Evolutionary conservation across 345 rosid species (phyloP).

Genomic region (Citrus sinensis): DNA sequence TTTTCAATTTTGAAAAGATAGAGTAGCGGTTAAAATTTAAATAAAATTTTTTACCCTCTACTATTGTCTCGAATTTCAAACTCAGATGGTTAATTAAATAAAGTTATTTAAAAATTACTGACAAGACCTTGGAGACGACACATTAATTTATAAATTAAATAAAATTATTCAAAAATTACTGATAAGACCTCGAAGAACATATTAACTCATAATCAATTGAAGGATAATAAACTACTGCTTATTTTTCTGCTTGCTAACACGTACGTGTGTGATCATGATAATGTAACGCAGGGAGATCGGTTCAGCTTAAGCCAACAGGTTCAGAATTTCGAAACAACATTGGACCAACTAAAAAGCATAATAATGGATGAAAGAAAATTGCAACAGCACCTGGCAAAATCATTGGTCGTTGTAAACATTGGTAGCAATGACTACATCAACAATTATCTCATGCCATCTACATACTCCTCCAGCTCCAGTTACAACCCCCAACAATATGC

Average conservation of each 20-base stretch:
- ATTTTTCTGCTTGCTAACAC: background rate
- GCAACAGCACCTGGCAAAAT: constrained; percentile 37
- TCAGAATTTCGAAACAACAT: constrained; percentile 50
- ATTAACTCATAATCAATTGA: background rate
- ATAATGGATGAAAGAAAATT: constrained; percentile 25
- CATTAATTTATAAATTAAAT: no score
- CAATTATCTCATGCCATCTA: constrained; percentile 61
- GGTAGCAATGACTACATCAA: constrained; percentile 88
- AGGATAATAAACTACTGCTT: no score
- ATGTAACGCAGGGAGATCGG: constrained; percentile 53
- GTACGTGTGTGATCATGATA: background rate
- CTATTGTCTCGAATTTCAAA: no score
- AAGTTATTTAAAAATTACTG: rapidly evolving
- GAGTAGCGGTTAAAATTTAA: no score
- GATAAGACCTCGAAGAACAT: rapidly evolving
- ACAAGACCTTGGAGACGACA: rapidly evolving
- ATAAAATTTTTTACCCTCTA: no score
- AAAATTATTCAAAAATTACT: rapidly evolving
- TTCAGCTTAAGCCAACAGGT: constrained; percentile 60
- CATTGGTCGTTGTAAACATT: constrained; percentile 53
- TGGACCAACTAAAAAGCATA: constrained; percentile 35
- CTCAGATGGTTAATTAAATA: no score
- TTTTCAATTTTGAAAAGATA: background rate
- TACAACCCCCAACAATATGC: constrained; percentile 54
- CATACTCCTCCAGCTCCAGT: constrained; percentile 44